Conservation (phyloP, 768 basidiomycete genomes). For the Boletus barrowsii region DNA sequence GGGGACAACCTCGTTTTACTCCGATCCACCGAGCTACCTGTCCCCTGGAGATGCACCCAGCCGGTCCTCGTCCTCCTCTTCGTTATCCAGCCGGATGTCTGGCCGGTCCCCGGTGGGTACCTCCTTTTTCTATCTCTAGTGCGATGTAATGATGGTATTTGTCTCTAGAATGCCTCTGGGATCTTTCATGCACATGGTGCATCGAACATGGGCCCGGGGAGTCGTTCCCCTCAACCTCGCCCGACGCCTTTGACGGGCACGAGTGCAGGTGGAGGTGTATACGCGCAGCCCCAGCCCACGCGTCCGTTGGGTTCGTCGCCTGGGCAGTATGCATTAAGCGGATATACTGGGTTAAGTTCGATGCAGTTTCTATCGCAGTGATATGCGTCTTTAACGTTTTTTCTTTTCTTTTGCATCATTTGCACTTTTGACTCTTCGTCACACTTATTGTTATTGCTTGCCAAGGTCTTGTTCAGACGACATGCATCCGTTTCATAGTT, state of each 20-base stretch:
- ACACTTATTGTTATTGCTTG: slow-evolving; percentile 24
- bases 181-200: slow-evolving; percentile 19
- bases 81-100: slow-evolving; percentile 32
- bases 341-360: slow-evolving; percentile 19
- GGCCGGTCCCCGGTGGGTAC: slow-evolving; percentile 30
- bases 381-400: neutral
- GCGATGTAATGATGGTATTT: neutral
- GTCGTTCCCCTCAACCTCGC: slow-evolving; percentile 21
- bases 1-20: slow-evolving; percentile 15
- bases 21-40: slow-evolving; percentile 23
- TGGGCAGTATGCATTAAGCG: slow-evolving; percentile 15
- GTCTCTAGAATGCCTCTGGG: slow-evolving; percentile 21
- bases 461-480: neutral
- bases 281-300: slow-evolving; percentile 24
- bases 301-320: slow-evolving; percentile 12
- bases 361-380: slow-evolving; percentile 25
- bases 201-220: slow-evolving; percentile 6
- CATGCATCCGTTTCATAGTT: neutral
- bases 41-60: slow-evolving; percentile 25
- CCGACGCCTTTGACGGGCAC: slow-evolving; percentile 10
- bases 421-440: neutral
- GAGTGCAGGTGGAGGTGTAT: slow-evolving; percentile 7
- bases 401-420: neutral
- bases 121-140: neutral
- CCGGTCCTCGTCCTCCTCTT: slow-evolving; percentile 33